These are phyloP conservation scores for Garcia nutans DNA, from an alignment of 345 rosid genomes.

Conservation along the genomic window DNA sequence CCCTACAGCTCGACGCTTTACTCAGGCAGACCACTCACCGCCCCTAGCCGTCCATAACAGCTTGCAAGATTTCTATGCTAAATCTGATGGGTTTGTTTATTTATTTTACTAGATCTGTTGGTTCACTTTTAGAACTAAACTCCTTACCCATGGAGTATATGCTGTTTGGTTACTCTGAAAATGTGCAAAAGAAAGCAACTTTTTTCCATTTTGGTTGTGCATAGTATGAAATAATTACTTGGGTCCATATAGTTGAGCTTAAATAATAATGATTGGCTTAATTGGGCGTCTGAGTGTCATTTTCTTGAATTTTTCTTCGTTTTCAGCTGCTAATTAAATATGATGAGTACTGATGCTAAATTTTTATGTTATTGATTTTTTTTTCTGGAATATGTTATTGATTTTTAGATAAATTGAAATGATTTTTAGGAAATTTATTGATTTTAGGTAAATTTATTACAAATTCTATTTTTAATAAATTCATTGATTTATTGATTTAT, in stretches of 20 bases:
- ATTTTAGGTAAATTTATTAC: too few species aligned
- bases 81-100: not conserved
- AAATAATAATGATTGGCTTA: not conserved
- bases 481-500: too few species aligned
- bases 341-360: conserved; percentile 1
- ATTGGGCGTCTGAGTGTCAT: not conserved
- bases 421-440: too few species aligned
- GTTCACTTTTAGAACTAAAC: not conserved
- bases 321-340: conserved; percentile 12
- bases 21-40: too few species aligned
- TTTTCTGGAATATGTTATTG: too few species aligned
- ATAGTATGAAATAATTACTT: not conserved
- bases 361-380: too few species aligned
- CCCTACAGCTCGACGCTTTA: too few species aligned
- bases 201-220: not conserved
- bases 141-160: conserved; percentile 6
- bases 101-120: conserved; percentile 31
- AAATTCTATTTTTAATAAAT: too few species aligned
- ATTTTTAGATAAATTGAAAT: too few species aligned
- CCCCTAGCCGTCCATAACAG: too few species aligned
- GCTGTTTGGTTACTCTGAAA: conserved; percentile 22
- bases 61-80: too few species aligned
- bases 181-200: not conserved
- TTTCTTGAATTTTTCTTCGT: conserved; percentile 19
- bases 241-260: not conserved